Evolutionary conservation across 352 stramenopile species (phyloP), one percentile per base, ranked within the genome.

Genomic region (Hyaloperonospora brassicae): DNA sequence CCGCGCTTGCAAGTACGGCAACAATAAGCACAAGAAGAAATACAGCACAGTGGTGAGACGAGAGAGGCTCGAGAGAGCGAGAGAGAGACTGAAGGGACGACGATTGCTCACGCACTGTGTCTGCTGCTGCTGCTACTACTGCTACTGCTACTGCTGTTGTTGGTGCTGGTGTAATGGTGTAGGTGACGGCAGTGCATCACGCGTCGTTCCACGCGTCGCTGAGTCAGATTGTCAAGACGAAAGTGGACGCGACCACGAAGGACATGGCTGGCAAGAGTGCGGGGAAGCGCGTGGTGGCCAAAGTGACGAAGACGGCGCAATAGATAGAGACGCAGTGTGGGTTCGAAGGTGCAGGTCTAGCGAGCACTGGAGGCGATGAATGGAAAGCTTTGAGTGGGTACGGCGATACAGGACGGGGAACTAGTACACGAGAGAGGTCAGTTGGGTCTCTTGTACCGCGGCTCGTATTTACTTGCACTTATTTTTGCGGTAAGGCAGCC

Each of bases 11-110:
- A 84, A 89, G 41, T 89, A 90, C 53, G 82, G 82, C 56, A 93
- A 93, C 70, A 93, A 93, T 62, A 84, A 84, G 64, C 79, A 90
- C 74, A 93, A 93, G 76, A 76, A 72, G 59, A 93, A 93, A 65
- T 83, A 79, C 64, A 89, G 79, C 61, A 82, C 82, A 8, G 68
- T 79, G 61, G 82, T 89, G 64, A 31, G 64, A 44, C 3, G 46
- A 5, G 10, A 53, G 25, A 39, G 7, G 7, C 1, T 23, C n/a
- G 14, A 36, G 27, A 44, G 47, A 56, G 5, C 11, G 40, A 7
- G 6, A 8, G 25, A 35, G 42, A 47, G 22, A n/a, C n/a, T n/a
- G n/a, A n/a, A n/a, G n/a, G n/a, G n/a, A n/a, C n/a, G n/a, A n/a
- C n/a, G n/a, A n/a, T n/a, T n/a, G n/a, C n/a, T n/a, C n/a, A n/a